A percentile compares a stretch with the other conserved stretches of the same genome.
phyloP scores from a whole-genome alignment of 352 stramenopile species.

The Phytophthora tubulina region DNA sequence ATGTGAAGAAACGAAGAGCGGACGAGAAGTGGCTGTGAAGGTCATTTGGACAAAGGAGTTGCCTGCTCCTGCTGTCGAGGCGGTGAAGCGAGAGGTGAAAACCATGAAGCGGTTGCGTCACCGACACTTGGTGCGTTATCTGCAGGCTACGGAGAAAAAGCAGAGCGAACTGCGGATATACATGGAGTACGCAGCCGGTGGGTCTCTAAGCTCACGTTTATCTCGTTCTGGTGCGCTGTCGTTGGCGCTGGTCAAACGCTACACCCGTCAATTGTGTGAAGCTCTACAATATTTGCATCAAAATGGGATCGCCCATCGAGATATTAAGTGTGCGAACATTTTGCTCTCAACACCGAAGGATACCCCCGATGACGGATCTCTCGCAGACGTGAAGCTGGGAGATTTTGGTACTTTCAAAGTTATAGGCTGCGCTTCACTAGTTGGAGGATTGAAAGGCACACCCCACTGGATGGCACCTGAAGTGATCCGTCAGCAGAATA shows the following conservation, averaged over 20 bases:
- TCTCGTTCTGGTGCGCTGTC: slow-evolving; percentile 56
- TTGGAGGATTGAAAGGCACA: slow-evolving; percentile 88
- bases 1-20: slow-evolving; percentile 64
- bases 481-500: slow-evolving; percentile 63
- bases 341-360: slow-evolving; percentile 49
- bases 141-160: slow-evolving; percentile 71
- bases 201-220: slow-evolving; percentile 74
- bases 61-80: slow-evolving; percentile 56
- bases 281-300: slow-evolving; percentile 90
- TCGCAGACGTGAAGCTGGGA: slow-evolving; percentile 68
- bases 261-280: slow-evolving; percentile 83
- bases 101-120: slow-evolving; percentile 76
- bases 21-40: slow-evolving; percentile 71
- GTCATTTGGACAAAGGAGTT: slow-evolving; percentile 72
- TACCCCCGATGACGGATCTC: slow-evolving; percentile 1
- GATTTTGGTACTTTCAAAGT: slow-evolving; percentile 88
- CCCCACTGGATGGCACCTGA: slow-evolving; percentile 94
- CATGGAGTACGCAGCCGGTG: slow-evolving; percentile 89
- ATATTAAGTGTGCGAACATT: slow-evolving; percentile 91
- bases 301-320: slow-evolving; percentile 89
- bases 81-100: slow-evolving; percentile 71
- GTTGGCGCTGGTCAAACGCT: slow-evolving; percentile 61
- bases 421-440: slow-evolving; percentile 68
- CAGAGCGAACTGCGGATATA: slow-evolving; percentile 77
- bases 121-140: slow-evolving; percentile 70